Conservation (phyloP, 2,329 filamentous ascomycete genomes). For the Penicillium sclerotiorum region DNA sequence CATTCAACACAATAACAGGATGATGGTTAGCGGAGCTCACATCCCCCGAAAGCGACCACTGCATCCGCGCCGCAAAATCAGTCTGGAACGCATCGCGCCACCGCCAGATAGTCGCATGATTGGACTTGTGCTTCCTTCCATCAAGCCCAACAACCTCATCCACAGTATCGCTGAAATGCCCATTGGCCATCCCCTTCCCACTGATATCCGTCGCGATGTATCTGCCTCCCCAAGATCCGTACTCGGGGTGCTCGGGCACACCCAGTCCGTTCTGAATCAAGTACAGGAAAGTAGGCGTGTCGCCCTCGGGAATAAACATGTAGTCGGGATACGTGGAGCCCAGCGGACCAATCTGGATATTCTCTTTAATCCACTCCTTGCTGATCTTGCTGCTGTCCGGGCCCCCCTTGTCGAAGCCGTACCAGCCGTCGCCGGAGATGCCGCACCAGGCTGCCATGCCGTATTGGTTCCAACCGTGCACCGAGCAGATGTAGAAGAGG, state of each 20-base stretch:
- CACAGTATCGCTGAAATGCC: constrained; percentile 35
- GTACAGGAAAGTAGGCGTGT: constrained; percentile 47
- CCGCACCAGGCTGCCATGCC: constrained; percentile 58
- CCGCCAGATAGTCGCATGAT: constrained; percentile 57
- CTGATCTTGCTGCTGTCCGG: constrained; percentile 53
- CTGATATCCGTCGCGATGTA: constrained; percentile 29
- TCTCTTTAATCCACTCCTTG: constrained; percentile 55
- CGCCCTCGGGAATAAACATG: constrained; percentile 57
- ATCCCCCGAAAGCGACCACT: constrained; percentile 44
- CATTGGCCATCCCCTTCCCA: constrained; percentile 21
- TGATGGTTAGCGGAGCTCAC: constrained; percentile 25
- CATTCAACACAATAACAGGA: constrained; percentile 23
- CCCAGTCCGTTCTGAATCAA: constrained; percentile 48
- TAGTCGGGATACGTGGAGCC: constrained; percentile 52
- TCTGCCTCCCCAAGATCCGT: constrained; percentile 49
- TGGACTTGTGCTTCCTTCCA: constrained; percentile 36
- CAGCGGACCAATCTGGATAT: constrained; percentile 57
- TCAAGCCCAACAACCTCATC: constrained; percentile 41
- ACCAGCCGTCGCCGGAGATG: constrained; percentile 55
- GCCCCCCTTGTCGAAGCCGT: constrained; percentile 52
- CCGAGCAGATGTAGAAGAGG: constrained; percentile 58
- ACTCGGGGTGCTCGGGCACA: constrained; percentile 41
- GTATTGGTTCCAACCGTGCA: constrained; percentile 62
- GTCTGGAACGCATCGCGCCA: constrained; percentile 57
- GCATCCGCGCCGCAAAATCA: constrained; percentile 54